Evolutionary conservation across 805 yeast species (phyloP).

Genomic region (Candida anglica): DNA sequence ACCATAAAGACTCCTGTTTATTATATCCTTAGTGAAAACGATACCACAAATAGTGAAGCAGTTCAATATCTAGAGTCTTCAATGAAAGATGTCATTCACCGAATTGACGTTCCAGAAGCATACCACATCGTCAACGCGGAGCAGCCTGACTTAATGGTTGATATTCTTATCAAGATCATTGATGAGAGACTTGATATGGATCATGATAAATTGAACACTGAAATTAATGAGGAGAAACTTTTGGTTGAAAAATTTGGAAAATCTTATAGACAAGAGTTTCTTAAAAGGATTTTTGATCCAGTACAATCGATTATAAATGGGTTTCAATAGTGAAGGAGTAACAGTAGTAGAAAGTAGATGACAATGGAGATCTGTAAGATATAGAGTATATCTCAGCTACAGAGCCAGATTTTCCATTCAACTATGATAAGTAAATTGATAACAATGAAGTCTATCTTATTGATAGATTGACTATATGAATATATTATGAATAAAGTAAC

Average conservation of each 20-base stretch:
- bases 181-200: slow-evolving; percentile 10
- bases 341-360: too few relatives aligned
- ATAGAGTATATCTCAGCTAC: too few relatives aligned
- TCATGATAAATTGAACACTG: not conserved
- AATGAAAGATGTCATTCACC: not conserved
- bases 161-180: slow-evolving; percentile 14
- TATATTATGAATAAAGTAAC: not conserved
- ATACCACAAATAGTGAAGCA: not conserved
- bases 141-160: slow-evolving; percentile 40
- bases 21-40: not conserved
- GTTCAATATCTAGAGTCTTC: not conserved
- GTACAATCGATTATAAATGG: not conserved
- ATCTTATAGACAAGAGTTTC: not conserved
- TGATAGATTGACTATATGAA: not conserved
- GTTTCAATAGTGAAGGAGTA: too few relatives aligned
- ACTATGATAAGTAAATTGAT: too few relatives aligned
- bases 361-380: too few relatives aligned
- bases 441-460: too few relatives aligned
- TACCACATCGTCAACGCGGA: slow-evolving; percentile 52
- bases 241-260: not conserved
- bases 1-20: slow-evolving; percentile 1
- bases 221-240: not conserved
- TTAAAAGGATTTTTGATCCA: not conserved
- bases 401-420: too few relatives aligned
- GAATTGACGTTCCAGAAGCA: slow-evolving; percentile 25